Base-by-base conservation (phyloP, 768 basidiomycete genomes). In the Dictyophora rubrovolvata region DNA sequence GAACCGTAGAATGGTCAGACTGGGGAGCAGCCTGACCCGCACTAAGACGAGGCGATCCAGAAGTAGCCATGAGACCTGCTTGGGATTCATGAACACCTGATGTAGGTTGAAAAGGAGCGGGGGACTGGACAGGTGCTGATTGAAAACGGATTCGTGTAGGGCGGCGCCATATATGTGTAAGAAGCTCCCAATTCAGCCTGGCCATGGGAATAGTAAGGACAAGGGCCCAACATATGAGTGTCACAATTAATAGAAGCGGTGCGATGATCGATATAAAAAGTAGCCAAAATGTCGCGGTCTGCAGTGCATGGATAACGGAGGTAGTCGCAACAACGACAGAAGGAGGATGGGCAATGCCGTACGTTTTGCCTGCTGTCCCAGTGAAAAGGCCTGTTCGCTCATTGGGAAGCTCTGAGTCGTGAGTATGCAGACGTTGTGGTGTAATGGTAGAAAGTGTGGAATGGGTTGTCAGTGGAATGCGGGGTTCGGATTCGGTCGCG, bases 201-300 rank as follows among this genome's bases (percentile, higher is more conserved):
- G 94, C 96, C 96, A 99, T 99, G 3, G 96, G 96, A 63, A 99
- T 89, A 59, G 94, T 89, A 69, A 99, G 79, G 61, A 99, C 85
- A 61, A 93, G 77, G n/a, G 79, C 93, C 93, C 94, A 99, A 73
- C 96, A 98, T 54, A 92, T 73, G 62, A 90, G 66, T 70, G 93
- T 96, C 28, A 92, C 90, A 62, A 88, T 58, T 56, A 96, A 79
- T 80, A 98, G 85, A 62, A 92, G 73, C 6, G 96, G 96, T 0
- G 92, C 88, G 65, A 99, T 86, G 68, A 96, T 74, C 62, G 76
- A 73, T 63, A 82, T 71, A 69, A 97, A 82, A 8, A 79, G 72
- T 35, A 87, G 71, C 90, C 93, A 97, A 74, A 93, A 99, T 65
- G 78, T 74, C n/a, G 81, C 68, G 65, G 82, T 82, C 17, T 91